A percentile compares a stretch with the other conserved stretches of the same genome.
Evolutionary conservation across 106 monocot species (phyloP).

Genomic region (Allium fistulosum): DNA sequence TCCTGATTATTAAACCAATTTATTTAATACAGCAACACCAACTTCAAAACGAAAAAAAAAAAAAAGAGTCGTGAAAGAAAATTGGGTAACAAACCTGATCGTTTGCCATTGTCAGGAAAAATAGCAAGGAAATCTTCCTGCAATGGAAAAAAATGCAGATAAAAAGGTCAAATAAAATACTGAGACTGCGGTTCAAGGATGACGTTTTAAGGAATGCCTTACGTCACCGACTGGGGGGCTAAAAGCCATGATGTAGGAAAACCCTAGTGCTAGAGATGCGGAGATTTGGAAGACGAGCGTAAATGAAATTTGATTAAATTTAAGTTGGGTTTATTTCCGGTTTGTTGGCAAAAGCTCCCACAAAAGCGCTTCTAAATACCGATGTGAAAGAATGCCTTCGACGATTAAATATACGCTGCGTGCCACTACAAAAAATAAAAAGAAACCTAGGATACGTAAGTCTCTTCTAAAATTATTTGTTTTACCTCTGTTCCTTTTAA

Average conservation of each 20-base stretch:
- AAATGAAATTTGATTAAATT: too few relatives aligned
- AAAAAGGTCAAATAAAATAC: background rate
- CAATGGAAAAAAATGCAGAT: too few relatives aligned
- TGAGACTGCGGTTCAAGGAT: background rate
- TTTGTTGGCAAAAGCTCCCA: too few relatives aligned
- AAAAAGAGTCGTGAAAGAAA: background rate
- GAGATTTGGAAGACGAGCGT: too few relatives aligned
- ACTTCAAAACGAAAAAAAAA: background rate
- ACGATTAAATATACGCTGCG: too few relatives aligned
- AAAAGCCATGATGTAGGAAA: background rate
- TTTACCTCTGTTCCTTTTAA: too few relatives aligned
- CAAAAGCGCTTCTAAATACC: too few relatives aligned
- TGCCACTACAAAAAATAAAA: too few relatives aligned
- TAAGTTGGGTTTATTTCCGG: too few relatives aligned
- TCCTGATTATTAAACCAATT: slow-evolving; percentile 17
- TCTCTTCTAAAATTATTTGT: too few relatives aligned
- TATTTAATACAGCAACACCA: background rate
- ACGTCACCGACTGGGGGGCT: background rate
- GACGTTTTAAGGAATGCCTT: background rate
- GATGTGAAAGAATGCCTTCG: too few relatives aligned
- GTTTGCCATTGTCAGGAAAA: background rate
- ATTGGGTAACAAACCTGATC: background rate
- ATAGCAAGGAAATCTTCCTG: background rate
- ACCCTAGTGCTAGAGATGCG: background rate
- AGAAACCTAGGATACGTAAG: too few relatives aligned